These are phyloP conservation scores for Ogataea henricii DNA, from an alignment of 805 yeast species.

Conservation along the genomic window DNA sequence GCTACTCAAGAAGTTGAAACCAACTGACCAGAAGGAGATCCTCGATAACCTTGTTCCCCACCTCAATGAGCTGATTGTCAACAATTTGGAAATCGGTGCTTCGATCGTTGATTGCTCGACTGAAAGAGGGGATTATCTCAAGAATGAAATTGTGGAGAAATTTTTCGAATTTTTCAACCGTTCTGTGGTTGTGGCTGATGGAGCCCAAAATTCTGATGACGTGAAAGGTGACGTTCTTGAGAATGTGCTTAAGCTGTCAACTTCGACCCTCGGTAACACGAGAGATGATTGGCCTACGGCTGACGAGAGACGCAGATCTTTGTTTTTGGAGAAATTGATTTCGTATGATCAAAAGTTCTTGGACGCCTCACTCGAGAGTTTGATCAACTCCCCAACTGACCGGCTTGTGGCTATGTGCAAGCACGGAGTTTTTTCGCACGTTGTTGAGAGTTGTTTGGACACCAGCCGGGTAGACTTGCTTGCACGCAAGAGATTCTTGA, in stretches of 20 bases:
- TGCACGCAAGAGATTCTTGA: constrained; percentile 64
- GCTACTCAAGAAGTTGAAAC: constrained; percentile 62
- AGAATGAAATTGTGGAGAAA: constrained; percentile 57
- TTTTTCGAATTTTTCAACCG: constrained; percentile 44
- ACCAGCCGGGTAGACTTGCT: constrained; percentile 51
- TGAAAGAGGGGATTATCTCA: constrained; percentile 56
- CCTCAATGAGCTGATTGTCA: constrained; percentile 59
- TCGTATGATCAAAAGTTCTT: constrained; percentile 65
- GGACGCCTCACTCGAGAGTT: constrained; percentile 56
- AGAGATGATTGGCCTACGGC: constrained; percentile 91
- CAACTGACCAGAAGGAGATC: constrained; percentile 61
- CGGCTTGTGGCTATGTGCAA: constrained; percentile 71
- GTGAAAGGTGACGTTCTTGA: constrained; percentile 47
- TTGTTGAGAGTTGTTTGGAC: constrained; percentile 66
- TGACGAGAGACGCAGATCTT: constrained; percentile 78
- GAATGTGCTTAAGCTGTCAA: constrained; percentile 61
- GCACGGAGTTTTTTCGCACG: constrained; percentile 91
- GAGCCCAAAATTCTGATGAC: background rate
- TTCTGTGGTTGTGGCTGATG: constrained; percentile 40
- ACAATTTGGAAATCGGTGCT: constrained; percentile 70
- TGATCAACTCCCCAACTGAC: constrained; percentile 61
- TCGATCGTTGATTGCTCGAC: constrained; percentile 67
- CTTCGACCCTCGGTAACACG: constrained; percentile 79
- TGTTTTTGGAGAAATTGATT: constrained; percentile 73
- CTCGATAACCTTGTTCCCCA: constrained; percentile 68